Evolutionary conservation across 78 protist genomes (phyloP).

Genomic region (Dictyostelium citrinum): DNA sequence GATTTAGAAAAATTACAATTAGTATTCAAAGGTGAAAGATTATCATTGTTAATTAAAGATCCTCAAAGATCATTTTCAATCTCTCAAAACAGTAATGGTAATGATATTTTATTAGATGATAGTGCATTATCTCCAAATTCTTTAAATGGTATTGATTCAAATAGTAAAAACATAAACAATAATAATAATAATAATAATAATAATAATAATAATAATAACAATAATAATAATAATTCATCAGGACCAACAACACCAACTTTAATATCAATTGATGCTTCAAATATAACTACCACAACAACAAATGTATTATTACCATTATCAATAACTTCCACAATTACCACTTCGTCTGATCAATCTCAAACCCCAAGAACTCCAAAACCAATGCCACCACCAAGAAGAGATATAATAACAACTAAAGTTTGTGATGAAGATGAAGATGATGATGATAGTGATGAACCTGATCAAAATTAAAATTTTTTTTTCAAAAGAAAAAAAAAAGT

Average conservation of each 20-base stretch:
- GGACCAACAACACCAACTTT: not conserved
- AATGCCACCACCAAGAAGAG: not conserved
- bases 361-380: not conserved
- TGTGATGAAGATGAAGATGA: not conserved
- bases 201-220: not conserved
- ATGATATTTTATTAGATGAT: not conserved
- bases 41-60: constrained; percentile 14
- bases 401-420: not conserved
- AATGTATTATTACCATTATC: not conserved
- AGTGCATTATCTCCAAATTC: not conserved
- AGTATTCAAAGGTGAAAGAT: constrained; percentile 51
- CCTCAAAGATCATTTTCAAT: not conserved
- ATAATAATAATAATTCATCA: not conserved
- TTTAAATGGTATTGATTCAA: not conserved
- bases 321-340: not conserved
- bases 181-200: not conserved
- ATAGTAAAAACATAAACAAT: too few species aligned
- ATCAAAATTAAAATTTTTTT: not conserved
- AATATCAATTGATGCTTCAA: not conserved
- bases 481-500: not conserved
- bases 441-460: not conserved
- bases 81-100: not conserved
- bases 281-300: not conserved
- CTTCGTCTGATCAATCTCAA: not conserved
- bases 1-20: constrained; percentile 45